Conservation (phyloP, 2,329 filamentous ascomycete genomes). For the Calonectria multiphialidica region DNA sequence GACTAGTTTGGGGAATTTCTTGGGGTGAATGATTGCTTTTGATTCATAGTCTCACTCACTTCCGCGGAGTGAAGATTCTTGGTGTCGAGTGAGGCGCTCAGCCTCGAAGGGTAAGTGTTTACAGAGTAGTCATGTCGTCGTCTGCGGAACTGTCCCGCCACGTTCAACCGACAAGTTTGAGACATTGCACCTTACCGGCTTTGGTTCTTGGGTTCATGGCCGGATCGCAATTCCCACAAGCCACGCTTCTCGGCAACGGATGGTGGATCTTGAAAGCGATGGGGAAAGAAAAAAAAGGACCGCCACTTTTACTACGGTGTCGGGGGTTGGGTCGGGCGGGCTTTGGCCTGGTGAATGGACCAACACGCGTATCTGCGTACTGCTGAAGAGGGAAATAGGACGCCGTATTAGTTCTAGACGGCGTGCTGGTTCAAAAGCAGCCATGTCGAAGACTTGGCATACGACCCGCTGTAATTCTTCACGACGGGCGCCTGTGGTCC, state of each 20-base stretch:
- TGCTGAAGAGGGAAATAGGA: constrained; percentile 12
- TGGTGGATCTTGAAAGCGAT: constrained; percentile 1
- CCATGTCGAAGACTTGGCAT: constrained; percentile 10
- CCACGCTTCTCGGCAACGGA: constrained; percentile 14
- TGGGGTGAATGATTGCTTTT: constrained; percentile 6
- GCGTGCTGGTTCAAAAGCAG: constrained; percentile 4
- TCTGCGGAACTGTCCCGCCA: constrained; percentile 21
- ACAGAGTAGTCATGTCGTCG: neutral
- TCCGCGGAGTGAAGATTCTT: constrained; percentile 1
- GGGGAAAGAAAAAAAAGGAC: neutral
- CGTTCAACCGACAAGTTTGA: neutral
- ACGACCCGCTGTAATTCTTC: constrained; percentile 5
- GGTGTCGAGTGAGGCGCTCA: neutral
- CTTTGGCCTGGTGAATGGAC: neutral
- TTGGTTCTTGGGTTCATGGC: constrained; percentile 8
- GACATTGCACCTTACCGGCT: constrained; percentile 15
- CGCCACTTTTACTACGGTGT: constrained; percentile 12
- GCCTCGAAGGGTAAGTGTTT: neutral
- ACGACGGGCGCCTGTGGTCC: constrained; percentile 6
- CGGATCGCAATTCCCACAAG: constrained; percentile 10
- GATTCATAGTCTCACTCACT: constrained; percentile 14
- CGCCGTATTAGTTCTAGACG: neutral
- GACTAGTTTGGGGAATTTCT: neutral
- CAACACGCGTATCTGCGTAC: constrained; percentile 18
- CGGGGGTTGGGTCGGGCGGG: neutral